Conservation (phyloP, 805 yeast genomes). For the Diddensiella santjacobensis region DNA sequence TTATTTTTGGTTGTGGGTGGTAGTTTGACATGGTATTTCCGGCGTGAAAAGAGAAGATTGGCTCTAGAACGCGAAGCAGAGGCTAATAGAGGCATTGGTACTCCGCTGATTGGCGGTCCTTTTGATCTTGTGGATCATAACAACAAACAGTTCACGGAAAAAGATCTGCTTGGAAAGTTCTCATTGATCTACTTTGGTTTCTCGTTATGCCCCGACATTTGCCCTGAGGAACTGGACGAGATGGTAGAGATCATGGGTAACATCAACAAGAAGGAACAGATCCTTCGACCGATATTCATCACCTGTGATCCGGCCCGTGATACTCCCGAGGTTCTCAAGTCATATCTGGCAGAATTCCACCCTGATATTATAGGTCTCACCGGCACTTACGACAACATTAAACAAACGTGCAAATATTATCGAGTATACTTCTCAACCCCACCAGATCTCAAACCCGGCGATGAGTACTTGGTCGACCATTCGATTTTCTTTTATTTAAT, state of each 20-base stretch:
- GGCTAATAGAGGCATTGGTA: constrained; percentile 82
- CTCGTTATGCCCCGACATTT: constrained; percentile 96
- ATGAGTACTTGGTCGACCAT: constrained; percentile 94
- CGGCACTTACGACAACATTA: constrained; percentile 82
- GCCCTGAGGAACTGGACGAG: constrained; percentile 96
- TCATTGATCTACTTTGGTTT: constrained; percentile 92
- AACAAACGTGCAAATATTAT: constrained; percentile 79
- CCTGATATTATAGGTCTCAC: constrained; percentile 86
- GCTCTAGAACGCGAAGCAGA: constrained; percentile 76
- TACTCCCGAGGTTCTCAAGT: constrained; percentile 76
- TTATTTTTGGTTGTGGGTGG: constrained; percentile 68
- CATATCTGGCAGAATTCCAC: constrained; percentile 85
- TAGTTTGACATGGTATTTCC: constrained; percentile 65
- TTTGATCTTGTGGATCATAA: constrained; percentile 69
- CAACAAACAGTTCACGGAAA: constrained; percentile 70
- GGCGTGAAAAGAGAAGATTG: constrained; percentile 69
- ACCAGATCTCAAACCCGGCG: constrained; percentile 87
- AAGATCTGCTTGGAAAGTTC: constrained; percentile 73
- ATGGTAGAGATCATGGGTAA: constrained; percentile 67
- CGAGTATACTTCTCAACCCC: constrained; percentile 98
- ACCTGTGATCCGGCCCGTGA: constrained; percentile 98
- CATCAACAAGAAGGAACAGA: constrained; percentile 43
- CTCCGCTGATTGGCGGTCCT: constrained; percentile 89
- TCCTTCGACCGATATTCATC: constrained; percentile 79
- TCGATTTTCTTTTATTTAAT: constrained; percentile 94